Evolutionary conservation across 306 rosid genomes (phyloP).

Genomic region (Carpinus viminea): DNA sequence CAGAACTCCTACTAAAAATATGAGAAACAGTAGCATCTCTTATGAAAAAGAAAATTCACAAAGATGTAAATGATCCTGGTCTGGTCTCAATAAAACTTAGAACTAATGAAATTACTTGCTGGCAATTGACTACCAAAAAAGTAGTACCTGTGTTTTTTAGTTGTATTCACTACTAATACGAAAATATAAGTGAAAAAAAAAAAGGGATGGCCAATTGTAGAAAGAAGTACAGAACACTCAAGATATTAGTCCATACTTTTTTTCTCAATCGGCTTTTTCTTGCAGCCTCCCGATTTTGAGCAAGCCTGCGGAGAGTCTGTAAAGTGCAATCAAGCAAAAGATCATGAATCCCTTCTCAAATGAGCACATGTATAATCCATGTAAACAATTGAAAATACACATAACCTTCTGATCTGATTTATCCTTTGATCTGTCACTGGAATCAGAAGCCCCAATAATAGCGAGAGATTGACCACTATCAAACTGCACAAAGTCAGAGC

Average conservation of each 20-base stretch:
- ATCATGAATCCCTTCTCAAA: slow-evolving; percentile 22
- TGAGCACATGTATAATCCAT: slow-evolving; percentile 12
- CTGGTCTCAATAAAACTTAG: neutral
- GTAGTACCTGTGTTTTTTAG: neutral
- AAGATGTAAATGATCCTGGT: neutral
- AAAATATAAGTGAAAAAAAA: neutral
- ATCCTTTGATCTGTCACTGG: slow-evolving; percentile 92
- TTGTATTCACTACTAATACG: neutral
- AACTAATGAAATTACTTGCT: neutral
- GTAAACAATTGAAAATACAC: slow-evolving; percentile 8
- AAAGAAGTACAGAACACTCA: neutral
- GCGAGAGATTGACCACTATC: slow-evolving; percentile 57
- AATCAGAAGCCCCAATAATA: slow-evolving; percentile 62
- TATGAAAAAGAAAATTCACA: slow-evolving; percentile 2
- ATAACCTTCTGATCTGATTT: slow-evolving; percentile 93
- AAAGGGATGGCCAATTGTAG: slow-evolving; percentile 3
- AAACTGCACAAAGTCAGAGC: slow-evolving; percentile 54
- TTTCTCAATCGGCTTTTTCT: slow-evolving; percentile 95
- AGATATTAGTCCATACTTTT: slow-evolving; percentile 52
- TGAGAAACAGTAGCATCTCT: neutral
- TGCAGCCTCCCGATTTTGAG: slow-evolving; percentile 99
- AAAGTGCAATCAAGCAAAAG: slow-evolving; percentile 21
- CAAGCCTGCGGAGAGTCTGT: slow-evolving; percentile 94
- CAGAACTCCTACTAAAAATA: neutral
- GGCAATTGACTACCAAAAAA: neutral